phyloP scores from a whole-genome alignment of 108 stramenopile species.

The Cylindrotheca fusiformis region DNA sequence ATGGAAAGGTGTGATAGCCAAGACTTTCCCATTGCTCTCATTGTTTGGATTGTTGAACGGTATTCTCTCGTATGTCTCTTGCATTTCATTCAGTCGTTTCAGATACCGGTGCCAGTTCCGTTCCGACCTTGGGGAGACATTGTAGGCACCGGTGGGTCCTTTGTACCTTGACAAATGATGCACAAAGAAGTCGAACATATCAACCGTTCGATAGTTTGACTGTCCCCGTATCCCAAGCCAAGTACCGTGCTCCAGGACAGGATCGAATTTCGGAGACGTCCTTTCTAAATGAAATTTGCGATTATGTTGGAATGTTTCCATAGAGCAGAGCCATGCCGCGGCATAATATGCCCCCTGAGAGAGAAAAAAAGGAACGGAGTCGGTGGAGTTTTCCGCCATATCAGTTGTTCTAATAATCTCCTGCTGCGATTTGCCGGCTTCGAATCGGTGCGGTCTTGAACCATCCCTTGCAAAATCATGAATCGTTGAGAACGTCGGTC shows the following conservation, averaged over 20 bases:
- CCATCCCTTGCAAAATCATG: no score
- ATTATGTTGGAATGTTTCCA: background rate
- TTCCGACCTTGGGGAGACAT: background rate
- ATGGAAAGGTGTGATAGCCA: background rate
- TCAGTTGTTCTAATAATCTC: no score
- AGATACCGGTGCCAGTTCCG: background rate
- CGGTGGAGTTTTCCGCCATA: no score
- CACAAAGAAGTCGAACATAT: conserved; percentile 7
- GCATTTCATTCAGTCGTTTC: conserved; percentile 2
- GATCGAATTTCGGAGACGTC: background rate
- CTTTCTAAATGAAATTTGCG: background rate
- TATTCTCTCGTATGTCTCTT: background rate
- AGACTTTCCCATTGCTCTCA: background rate
- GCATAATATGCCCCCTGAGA: background rate
- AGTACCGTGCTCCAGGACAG: background rate
- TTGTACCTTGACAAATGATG: conserved; percentile 5
- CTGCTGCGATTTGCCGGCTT: no score
- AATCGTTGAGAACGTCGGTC: no score
- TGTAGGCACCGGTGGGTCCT: background rate
- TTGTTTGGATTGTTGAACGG: background rate
- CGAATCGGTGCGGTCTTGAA: no score
- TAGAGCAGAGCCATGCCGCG: background rate
- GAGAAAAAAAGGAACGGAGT: background rate
- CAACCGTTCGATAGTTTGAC: background rate
- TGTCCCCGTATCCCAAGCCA: background rate